phyloP scores from a whole-genome alignment of 495 filamentous ascomycete species.

The Pseudevernia furfuracea region DNA sequence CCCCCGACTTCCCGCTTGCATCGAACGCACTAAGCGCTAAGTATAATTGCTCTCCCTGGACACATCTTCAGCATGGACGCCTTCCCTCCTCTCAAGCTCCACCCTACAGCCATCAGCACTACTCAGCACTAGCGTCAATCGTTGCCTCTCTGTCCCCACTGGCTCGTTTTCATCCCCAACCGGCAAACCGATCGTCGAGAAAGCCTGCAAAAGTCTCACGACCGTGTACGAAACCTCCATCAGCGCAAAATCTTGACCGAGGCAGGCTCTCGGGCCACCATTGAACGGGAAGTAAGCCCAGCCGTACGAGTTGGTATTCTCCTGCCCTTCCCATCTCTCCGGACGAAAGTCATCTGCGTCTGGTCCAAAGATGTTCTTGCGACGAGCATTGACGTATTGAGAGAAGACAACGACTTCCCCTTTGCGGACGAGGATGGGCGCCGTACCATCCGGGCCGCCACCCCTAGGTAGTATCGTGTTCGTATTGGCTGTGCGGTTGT shows the following conservation, averaged over 20 bases:
- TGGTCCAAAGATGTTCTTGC: slow-evolving; percentile 22
- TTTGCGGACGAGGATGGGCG: slow-evolving; percentile 56
- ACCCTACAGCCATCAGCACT: slow-evolving; percentile 28
- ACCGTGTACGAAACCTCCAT: slow-evolving; percentile 42
- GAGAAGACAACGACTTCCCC: slow-evolving; percentile 35
- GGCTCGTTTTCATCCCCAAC: slow-evolving; percentile 25
- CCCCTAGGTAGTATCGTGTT: slow-evolving; percentile 66
- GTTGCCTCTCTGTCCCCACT: slow-evolving; percentile 20
- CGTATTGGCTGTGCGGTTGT: slow-evolving; percentile 57
- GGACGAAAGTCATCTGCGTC: slow-evolving; percentile 36
- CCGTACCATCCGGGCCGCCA: slow-evolving; percentile 58
- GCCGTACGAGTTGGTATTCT: slow-evolving; percentile 23
- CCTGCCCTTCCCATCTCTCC: slow-evolving; percentile 35
- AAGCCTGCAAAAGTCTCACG: slow-evolving; percentile 40
- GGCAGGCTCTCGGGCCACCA: slow-evolving; percentile 42
- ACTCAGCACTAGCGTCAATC: slow-evolving; percentile 22
- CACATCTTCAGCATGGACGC: too few species aligned
- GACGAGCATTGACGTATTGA: slow-evolving; percentile 27
- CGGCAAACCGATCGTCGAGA: slow-evolving; percentile 28
- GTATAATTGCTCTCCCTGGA: too few species aligned
- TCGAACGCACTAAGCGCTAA: too few species aligned
- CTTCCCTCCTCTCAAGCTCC: slow-evolving; percentile 1
- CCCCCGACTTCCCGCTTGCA: too few species aligned
- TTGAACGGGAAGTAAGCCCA: slow-evolving; percentile 68
- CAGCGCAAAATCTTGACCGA: slow-evolving; percentile 47